Percentiles rank a stretch among this genome's conserved stretches.
These are phyloP conservation scores for Scutellaria barbata DNA, from an alignment of 257 asterid species.

Conservation along the genomic window DNA sequence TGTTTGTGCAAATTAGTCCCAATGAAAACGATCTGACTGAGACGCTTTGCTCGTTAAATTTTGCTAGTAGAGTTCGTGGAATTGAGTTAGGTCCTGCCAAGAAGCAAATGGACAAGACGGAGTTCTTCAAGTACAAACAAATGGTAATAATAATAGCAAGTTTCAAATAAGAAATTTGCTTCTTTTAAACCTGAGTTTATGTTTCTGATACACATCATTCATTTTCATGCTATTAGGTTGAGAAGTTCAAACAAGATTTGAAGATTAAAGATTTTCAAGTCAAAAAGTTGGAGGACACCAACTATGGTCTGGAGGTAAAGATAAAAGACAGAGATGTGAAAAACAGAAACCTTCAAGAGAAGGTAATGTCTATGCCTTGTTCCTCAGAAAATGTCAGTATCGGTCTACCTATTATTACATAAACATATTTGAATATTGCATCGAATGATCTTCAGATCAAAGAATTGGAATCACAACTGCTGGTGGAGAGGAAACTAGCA, in stretches of 20 bases:
- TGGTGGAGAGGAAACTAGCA: conserved; percentile 90
- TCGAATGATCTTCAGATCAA: conserved; percentile 63
- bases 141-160: conserved; percentile 52
- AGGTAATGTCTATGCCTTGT: conserved; percentile 50
- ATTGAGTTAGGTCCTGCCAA: conserved; percentile 95
- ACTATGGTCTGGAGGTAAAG: conserved; percentile 79
- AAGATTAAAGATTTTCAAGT: conserved; percentile 76
- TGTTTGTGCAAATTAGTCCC: conserved; percentile 99
- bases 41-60: conserved; percentile 92
- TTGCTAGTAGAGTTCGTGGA: conserved; percentile 96
- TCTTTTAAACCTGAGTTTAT: neutral
- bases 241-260: conserved; percentile 78
- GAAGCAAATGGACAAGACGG: conserved; percentile 84
- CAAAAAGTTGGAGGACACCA: conserved; percentile 84
- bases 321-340: conserved; percentile 78
- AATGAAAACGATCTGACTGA: conserved; percentile 80
- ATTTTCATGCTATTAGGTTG: conserved; percentile 55
- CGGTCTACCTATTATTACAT: neutral
- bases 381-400: neutral
- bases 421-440: neutral
- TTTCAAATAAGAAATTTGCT: conserved; percentile 13
- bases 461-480: conserved; percentile 88
- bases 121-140: conserved; percentile 82
- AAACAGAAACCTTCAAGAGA: conserved; percentile 83
- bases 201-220: neutral